Evolutionary conservation across 2,329 filamentous ascomycete species (phyloP).

Genomic region (Cryphonectria japonica): DNA sequence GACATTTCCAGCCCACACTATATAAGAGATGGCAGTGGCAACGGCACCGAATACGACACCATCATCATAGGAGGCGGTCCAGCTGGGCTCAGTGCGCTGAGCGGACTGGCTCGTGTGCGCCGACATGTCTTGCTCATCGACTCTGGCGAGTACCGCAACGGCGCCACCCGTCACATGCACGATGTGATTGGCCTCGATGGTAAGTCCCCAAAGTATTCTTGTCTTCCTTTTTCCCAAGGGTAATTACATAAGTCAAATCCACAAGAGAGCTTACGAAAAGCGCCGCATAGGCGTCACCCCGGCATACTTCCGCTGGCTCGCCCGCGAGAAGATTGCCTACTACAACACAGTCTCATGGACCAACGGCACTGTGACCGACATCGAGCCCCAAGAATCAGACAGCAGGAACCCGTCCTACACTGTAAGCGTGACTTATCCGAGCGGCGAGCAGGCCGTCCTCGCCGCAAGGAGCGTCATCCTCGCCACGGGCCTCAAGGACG

Average conservation of each 20-base stretch:
- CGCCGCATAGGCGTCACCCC: constrained; percentile 52
- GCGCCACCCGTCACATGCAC: constrained; percentile 60
- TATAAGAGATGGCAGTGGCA: neutral
- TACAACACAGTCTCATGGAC: constrained; percentile 57
- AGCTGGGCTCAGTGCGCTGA: constrained; percentile 56
- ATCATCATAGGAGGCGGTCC: constrained; percentile 63
- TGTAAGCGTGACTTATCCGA: constrained; percentile 42
- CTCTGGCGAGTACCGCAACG: constrained; percentile 62
- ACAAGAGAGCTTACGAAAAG: constrained; percentile 10
- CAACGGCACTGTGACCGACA: constrained; percentile 34
- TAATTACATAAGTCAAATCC: too few relatives aligned
- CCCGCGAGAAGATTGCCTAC: constrained; percentile 54
- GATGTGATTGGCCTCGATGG: constrained; percentile 65
- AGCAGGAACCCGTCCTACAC: constrained; percentile 50
- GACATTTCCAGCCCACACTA: neutral
- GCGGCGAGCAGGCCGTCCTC: constrained; percentile 37
- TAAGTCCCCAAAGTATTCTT: constrained; percentile 34
- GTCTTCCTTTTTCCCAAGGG: too few relatives aligned
- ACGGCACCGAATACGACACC: constrained; percentile 49
- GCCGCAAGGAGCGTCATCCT: constrained; percentile 60
- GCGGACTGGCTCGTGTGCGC: constrained; percentile 61
- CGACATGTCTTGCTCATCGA: constrained; percentile 61
- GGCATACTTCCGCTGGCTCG: constrained; percentile 56
- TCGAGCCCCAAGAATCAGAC: neutral
- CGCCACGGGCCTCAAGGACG: constrained; percentile 59